Evolutionary conservation across 2,329 filamentous ascomycete genomes (phyloP).

Genomic region (Botrytis pseudocinerea): DNA sequence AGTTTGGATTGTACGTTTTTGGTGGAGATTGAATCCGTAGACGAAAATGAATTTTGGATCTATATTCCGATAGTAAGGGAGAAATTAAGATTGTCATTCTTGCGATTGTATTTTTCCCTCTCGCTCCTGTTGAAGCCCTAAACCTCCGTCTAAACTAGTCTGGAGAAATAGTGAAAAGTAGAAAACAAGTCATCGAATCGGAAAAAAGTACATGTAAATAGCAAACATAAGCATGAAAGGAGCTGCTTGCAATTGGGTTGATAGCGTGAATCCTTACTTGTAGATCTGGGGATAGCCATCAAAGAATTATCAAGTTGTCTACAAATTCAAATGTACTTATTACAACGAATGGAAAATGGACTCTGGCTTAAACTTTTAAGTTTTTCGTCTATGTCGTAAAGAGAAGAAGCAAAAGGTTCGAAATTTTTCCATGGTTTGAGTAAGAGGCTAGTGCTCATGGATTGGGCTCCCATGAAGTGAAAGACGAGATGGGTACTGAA

Average conservation of each 20-base stretch:
- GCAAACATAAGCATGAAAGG: background rate
- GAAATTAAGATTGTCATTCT: background rate
- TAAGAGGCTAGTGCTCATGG: too few species aligned
- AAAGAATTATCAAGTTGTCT: background rate
- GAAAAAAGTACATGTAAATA: too few species aligned
- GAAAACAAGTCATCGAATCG: too few species aligned
- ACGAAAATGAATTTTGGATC: background rate
- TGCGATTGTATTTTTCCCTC: background rate
- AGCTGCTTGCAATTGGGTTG: background rate
- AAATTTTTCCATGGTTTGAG: too few species aligned
- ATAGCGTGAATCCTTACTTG: background rate
- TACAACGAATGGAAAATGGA: background rate
- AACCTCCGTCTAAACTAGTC: too few species aligned
- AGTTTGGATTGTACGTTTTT: background rate
- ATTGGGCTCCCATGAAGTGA: background rate
- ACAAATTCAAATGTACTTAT: background rate
- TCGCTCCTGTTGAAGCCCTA: background rate
- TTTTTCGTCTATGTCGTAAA: background rate
- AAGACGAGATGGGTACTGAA: background rate
- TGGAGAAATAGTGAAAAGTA: too few species aligned
- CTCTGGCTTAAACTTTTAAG: background rate
- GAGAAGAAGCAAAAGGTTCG: accelerated
- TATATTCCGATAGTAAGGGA: background rate
- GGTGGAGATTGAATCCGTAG: background rate
- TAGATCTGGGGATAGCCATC: background rate